Evolutionary conservation across 2,329 filamentous ascomycete genomes (phyloP).

Genomic region (Aspergillus nomiae): DNA sequence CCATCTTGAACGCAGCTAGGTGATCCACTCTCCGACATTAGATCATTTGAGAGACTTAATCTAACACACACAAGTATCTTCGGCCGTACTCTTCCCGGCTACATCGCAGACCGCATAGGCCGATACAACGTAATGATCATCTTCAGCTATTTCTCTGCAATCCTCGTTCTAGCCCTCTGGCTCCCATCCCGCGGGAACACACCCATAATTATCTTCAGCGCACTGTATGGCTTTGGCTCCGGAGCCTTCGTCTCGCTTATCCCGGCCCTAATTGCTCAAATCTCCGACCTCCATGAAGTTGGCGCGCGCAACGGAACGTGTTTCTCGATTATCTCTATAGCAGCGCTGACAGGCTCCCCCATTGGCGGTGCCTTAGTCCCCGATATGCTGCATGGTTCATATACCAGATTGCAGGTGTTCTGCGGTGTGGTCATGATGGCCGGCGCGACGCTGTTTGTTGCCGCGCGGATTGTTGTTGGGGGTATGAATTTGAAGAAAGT

Average conservation of each 20-base stretch:
- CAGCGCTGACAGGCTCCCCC: background rate
- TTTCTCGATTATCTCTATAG: background rate
- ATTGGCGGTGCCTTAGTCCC: background rate
- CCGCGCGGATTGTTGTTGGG: too few relatives aligned
- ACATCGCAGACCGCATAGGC: slow-evolving; percentile 31
- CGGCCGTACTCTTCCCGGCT: slow-evolving; percentile 36
- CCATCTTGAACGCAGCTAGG: background rate
- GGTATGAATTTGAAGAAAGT: too few relatives aligned
- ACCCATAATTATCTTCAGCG: slow-evolving; percentile 9
- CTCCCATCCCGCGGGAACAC: background rate
- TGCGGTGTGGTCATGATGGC: too few relatives aligned
- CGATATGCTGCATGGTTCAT: too few relatives aligned
- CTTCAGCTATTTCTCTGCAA: slow-evolving; percentile 7
- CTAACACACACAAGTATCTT: slow-evolving; percentile 28
- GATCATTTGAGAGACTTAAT: background rate
- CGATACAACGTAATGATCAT: slow-evolving; percentile 22
- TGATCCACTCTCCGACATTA: background rate
- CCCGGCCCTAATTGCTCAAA: background rate
- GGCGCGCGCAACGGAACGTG: background rate
- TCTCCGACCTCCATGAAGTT: background rate
- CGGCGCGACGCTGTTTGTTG: too few relatives aligned
- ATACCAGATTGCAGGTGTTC: too few relatives aligned
- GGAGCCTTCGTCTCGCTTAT: background rate
- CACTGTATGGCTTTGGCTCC: background rate
- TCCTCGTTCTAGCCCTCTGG: slow-evolving; percentile 16